phyloP scores from a whole-genome alignment of 1,284 basidiomycete species.

The Puccinia polysora region DNA sequence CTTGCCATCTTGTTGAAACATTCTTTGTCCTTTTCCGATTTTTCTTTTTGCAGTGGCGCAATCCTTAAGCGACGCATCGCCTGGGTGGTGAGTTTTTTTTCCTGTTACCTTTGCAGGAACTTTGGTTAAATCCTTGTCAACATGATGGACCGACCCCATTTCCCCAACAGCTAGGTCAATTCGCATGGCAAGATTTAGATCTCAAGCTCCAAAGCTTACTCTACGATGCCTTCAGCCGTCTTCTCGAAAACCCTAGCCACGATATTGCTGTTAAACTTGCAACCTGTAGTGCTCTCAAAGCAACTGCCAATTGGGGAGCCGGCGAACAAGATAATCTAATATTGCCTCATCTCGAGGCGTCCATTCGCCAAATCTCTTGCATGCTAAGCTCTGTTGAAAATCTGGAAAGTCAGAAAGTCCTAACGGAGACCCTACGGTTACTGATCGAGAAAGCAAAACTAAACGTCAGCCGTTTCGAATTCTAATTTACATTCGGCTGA shows the following conservation, averaged over 20 bases:
- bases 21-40: not conserved
- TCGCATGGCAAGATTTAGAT: constrained; percentile 32
- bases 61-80: constrained; percentile 28
- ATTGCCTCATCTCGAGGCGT: constrained; percentile 14
- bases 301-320: constrained; percentile 35
- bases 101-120: not conserved
- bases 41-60: constrained; percentile 15
- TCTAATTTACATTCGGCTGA: too few relatives aligned
- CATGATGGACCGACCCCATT: not conserved
- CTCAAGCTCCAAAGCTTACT: constrained; percentile 20
- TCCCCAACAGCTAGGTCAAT: constrained; percentile 27
- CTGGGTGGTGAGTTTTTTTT: constrained; percentile 22
- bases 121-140: not conserved
- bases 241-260: constrained; percentile 33
- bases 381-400: constrained; percentile 34
- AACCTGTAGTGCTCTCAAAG: constrained; percentile 27
- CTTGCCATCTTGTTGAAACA: not conserved
- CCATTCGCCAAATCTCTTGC: constrained; percentile 26
- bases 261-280: constrained; percentile 38
- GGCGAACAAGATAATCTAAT: constrained; percentile 8
- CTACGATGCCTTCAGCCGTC: constrained; percentile 23
- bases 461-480: constrained; percentile 7
- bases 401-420: constrained; percentile 33
- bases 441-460: constrained; percentile 32
- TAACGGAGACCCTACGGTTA: constrained; percentile 30